Evolutionary conservation across 805 yeast genomes (phyloP).

Genomic region (Candida qinlingensis): DNA sequence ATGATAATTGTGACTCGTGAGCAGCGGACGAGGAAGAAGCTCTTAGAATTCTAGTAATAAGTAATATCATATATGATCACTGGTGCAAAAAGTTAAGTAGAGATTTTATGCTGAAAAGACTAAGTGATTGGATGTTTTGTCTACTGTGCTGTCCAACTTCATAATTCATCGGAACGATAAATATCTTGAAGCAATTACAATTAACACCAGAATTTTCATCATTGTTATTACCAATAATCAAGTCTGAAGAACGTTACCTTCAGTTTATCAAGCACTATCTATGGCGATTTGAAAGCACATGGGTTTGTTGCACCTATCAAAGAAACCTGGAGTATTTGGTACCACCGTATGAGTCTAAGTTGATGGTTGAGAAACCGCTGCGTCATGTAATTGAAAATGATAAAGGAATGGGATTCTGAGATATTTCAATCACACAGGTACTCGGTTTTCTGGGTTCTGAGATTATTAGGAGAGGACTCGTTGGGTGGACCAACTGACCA

Average conservation of each 20-base stretch:
- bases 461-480: conserved; percentile 75
- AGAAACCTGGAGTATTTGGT: conserved; percentile 60
- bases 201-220: no score
- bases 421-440: conserved; percentile 83
- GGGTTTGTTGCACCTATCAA: conserved; percentile 74
- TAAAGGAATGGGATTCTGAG: conserved; percentile 59
- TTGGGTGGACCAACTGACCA: conserved; percentile 72
- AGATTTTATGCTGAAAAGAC: no score
- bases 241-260: conserved; percentile 54
- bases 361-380: conserved; percentile 48
- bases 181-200: conserved; percentile 38
- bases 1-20: no score
- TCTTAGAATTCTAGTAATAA: no score
- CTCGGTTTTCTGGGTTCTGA: conserved; percentile 85
- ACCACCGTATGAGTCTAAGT: conserved; percentile 69
- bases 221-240: conserved; percentile 9
- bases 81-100: no score
- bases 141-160: conserved; percentile 42
- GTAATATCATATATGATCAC: no score
- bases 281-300: conserved; percentile 75
- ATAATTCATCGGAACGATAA: conserved; percentile 63
- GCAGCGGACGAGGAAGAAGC: no score
- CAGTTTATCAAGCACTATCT: conserved; percentile 77
- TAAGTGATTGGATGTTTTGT: no score
- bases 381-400: conserved; percentile 42